These are phyloP conservation scores for Bryum argenteum DNA, from an alignment of 225 moss, liverwort and hornwort genomes.

Conservation along the genomic window DNA sequence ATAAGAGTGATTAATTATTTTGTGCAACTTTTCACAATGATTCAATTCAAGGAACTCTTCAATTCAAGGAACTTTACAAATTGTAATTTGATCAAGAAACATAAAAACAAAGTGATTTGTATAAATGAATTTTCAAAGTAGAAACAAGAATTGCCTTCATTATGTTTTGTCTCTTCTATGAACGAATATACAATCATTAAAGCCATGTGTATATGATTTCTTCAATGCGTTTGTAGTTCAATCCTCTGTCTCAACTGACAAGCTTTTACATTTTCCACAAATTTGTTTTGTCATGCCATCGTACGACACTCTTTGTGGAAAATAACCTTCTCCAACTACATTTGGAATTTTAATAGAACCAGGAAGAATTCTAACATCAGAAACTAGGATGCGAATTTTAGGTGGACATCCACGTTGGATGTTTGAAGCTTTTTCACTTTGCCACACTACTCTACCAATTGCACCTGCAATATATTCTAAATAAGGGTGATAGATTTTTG, in stretches of 20 bases:
- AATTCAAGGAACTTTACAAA: no score
- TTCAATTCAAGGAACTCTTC: no score
- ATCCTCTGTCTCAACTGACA: not conserved
- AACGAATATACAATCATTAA: no score
- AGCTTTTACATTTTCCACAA: conserved; percentile 33
- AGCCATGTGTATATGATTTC: no score
- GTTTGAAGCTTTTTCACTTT: conserved; percentile 34
- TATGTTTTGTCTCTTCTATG: no score
- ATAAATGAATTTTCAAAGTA: no score
- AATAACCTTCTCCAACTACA: conserved; percentile 6
- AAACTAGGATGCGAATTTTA: conserved; percentile 16
- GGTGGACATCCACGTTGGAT: conserved; percentile 13
- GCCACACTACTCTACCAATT: conserved; percentile 28
- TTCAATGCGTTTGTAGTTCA: not conserved
- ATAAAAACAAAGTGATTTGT: no score
- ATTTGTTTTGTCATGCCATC: conserved; percentile 35
- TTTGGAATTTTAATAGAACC: conserved; percentile 6
- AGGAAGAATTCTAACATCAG: not conserved
- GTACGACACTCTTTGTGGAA: not conserved
- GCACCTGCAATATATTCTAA: conserved; percentile 20
- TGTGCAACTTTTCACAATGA: no score
- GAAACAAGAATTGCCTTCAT: no score
- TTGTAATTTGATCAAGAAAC: no score
- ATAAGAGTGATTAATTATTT: no score
- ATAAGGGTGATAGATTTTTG: conserved; percentile 33